Evolutionary conservation across 441 rosid genomes (phyloP).

Genomic region (Hura crepitans): DNA sequence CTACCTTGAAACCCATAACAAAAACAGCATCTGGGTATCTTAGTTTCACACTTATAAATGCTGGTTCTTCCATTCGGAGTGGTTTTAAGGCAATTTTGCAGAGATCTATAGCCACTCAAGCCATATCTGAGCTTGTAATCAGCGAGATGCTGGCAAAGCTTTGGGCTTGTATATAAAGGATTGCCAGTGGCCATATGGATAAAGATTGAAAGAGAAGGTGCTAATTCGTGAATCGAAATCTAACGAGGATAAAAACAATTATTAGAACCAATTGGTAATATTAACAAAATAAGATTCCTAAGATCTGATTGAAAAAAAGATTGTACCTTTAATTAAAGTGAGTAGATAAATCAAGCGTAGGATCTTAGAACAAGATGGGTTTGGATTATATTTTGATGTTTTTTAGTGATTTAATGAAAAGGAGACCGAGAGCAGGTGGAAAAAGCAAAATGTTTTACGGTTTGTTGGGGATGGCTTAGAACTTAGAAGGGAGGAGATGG

Average conservation of each 20-base stretch:
- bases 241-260: not conserved
- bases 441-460: conserved; percentile 1
- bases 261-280: conserved; percentile 7
- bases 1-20: conserved; percentile 49
- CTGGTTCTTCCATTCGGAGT: conserved; percentile 44
- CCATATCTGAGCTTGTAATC: conserved; percentile 68
- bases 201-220: conserved; percentile 18
- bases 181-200: conserved; percentile 48
- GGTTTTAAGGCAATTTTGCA: conserved; percentile 45
- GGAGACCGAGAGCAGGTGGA: not conserved
- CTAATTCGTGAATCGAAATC: conserved; percentile 11
- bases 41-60: conserved; percentile 33
- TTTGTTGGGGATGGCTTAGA: conserved; percentile 7
- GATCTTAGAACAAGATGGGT: conserved; percentile 10
- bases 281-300: conserved; percentile 7
- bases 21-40: conserved; percentile 57
- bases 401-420: conserved; percentile 23
- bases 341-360: not conserved
- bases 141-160: conserved; percentile 68
- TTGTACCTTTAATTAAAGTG: conserved; percentile 11
- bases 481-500: conserved; percentile 23
- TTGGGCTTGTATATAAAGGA: conserved; percentile 43
- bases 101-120: conserved; percentile 45
- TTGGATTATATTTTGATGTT: conserved; percentile 11
- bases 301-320: conserved; percentile 6